Evolutionary conservation across 75 land plant genomes (phyloP).

Genomic region (Azolla pinnata): DNA sequence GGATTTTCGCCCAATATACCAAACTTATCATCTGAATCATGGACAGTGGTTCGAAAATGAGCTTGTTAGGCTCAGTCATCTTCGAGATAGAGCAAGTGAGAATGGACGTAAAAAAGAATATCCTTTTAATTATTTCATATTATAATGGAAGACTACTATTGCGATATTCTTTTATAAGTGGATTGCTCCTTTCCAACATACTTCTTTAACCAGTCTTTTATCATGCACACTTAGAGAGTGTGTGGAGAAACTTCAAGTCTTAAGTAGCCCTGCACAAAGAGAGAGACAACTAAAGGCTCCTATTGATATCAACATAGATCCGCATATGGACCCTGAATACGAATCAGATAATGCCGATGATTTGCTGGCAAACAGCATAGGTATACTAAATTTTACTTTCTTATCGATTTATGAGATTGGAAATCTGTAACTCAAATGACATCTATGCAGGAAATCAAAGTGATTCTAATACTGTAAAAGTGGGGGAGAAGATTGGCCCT

Average conservation of each 20-base stretch:
- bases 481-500: too few relatives aligned
- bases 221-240: conserved; percentile 92
- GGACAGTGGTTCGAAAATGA: conserved; percentile 92
- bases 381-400: too few relatives aligned
- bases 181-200: too few relatives aligned
- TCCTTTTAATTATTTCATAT: too few relatives aligned
- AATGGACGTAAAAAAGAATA: conserved; percentile 87
- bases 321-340: conserved; percentile 78
- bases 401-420: too few relatives aligned
- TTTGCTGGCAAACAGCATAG: conserved; percentile 22
- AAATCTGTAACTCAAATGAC: too few relatives aligned
- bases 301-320: conserved; percentile 69
- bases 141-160: too few relatives aligned
- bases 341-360: conserved; percentile 74
- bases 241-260: conserved; percentile 81
- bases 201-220: too few relatives aligned
- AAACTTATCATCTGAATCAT: too few relatives aligned
- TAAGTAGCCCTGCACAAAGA: conserved; percentile 71
- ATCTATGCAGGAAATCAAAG: too few relatives aligned
- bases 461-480: too few relatives aligned
- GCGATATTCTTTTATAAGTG: too few relatives aligned
- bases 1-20: not conserved
- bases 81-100: conserved; percentile 95
- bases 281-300: conserved; percentile 56
- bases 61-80: conserved; percentile 63